These are phyloP conservation scores for Ramalina peruviana DNA, from an alignment of 495 filamentous ascomycete genomes.

Conservation along the genomic window DNA sequence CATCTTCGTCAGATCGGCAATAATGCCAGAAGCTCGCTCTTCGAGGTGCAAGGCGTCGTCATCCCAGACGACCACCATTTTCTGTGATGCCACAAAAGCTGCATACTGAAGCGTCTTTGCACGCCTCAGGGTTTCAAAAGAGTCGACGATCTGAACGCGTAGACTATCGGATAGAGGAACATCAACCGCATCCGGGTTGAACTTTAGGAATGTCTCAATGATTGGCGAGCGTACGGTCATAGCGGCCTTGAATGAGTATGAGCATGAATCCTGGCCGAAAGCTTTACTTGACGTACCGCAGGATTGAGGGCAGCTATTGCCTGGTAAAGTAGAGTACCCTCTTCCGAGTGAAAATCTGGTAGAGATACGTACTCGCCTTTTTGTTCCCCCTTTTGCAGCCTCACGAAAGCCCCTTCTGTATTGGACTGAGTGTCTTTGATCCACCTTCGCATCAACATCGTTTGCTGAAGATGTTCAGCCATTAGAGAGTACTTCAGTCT, in stretches of 20 bases:
- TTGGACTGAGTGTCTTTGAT: constrained; percentile 49
- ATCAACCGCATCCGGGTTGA: constrained; percentile 54
- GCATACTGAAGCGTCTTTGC: constrained; percentile 64
- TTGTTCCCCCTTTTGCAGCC: constrained; percentile 44
- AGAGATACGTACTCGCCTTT: constrained; percentile 55
- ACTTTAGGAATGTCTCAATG: constrained; percentile 59
- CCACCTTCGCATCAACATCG: constrained; percentile 59
- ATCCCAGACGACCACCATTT: constrained; percentile 60
- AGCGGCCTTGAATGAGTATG: constrained; percentile 38
- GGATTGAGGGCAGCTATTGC: constrained; percentile 56
- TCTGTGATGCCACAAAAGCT: constrained; percentile 56
- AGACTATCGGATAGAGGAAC: constrained; percentile 65
- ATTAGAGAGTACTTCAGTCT: constrained; percentile 67
- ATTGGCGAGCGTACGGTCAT: constrained; percentile 69
- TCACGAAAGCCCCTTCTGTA: constrained; percentile 55
- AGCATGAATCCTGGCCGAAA: not conserved
- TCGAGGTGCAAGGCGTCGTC: constrained; percentile 59
- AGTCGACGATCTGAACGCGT: constrained; percentile 57
- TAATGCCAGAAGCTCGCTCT: constrained; percentile 49
- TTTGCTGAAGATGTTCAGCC: constrained; percentile 70
- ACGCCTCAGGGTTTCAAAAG: constrained; percentile 49
- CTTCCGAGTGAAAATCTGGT: constrained; percentile 44
- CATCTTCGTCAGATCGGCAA: constrained; percentile 58
- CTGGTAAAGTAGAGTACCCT: constrained; percentile 34
- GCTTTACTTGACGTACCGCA: constrained; percentile 31